Base-by-base conservation (phyloP, 345 rosid species). In the Cardiospermum halicacabum region DNA sequence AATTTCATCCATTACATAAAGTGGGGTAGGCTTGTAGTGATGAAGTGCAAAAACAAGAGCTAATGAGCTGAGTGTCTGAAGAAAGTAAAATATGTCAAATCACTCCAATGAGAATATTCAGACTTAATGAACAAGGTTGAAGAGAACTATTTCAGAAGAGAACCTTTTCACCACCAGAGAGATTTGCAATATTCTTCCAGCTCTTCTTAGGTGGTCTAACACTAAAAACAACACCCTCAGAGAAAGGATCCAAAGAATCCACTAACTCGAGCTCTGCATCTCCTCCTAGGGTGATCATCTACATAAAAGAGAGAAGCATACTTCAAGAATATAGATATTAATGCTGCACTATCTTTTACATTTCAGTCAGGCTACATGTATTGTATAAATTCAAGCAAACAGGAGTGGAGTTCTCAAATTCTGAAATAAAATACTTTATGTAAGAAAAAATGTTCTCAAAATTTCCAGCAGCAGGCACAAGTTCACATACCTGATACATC, bases 81-180 rank as follows among this genome's bases (percentile, higher is more conserved):
- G 59, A 59, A 36, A 2, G 51, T 50, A 9, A n/a, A n/a, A n/a
- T n/a, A 62, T 11, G 25, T 49, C 21, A 28, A 8, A 58, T 48
- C 4, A 34, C 39, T 43, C 36, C 32, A 48, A 57, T 12, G 26
- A 45, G 58, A 25, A 11, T 3, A 28, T 58, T 24, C 8, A 8
- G 31, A 18, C 32, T 56, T 36, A 6, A 27, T 48, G 11, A 15
- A 28, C 7, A 28, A 15, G 27, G 28, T 67, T 45, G 55, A 30
- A 47, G 15, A n/a, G 28, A 57, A 37, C 54, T 18, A 50, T 13
- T 48, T 16, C 45, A 60, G 4, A n/a, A 9, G 25, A 26, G 34
- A 27, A 91, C 99, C 97, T 94, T 91, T 86, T 94, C 99, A 53
- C 99, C 99, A 53, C 97, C 97, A 3, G 97, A 91, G 66, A 94